Evolutionary conservation across 176 grass and related monocot species (phyloP).

Genomic region (Oryza punctata): DNA sequence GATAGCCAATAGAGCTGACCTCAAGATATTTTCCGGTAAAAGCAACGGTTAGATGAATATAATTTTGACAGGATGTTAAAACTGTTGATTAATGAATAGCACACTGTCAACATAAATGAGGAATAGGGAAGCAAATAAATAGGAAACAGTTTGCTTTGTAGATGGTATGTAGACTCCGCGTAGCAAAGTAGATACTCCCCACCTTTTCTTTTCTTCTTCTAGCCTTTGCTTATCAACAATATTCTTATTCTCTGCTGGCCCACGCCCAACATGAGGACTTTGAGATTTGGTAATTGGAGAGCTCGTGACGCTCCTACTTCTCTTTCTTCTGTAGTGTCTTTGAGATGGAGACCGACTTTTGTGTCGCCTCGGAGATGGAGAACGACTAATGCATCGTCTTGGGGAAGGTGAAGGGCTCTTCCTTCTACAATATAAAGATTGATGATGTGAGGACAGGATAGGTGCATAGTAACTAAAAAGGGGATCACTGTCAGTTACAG

Average conservation of each 20-base stretch:
- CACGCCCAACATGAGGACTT: constrained; percentile 44
- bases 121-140: not conserved
- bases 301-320: constrained; percentile 58
- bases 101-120: not conserved
- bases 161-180: constrained; percentile 11
- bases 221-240: constrained; percentile 70
- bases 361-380: constrained; percentile 53
- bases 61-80: constrained; percentile 29
- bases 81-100: constrained; percentile 19
- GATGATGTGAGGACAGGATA: constrained; percentile 31
- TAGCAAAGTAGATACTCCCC: constrained; percentile 57
- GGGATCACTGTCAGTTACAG: constrained; percentile 21
- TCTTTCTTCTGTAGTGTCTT: constrained; percentile 67
- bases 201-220: constrained; percentile 99
- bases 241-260: constrained; percentile 59
- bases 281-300: constrained; percentile 50
- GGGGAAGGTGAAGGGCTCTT: constrained; percentile 80
- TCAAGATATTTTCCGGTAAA: constrained; percentile 27
- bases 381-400: constrained; percentile 59
- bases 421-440: constrained; percentile 58
- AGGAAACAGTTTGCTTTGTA: constrained; percentile 21
- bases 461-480: constrained; percentile 35
- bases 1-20: constrained; percentile 42
- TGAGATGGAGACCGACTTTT: constrained; percentile 61
- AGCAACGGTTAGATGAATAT: constrained; percentile 42